Evolutionary conservation across 805 yeast species (phyloP), one percentile per base, ranked within the genome.

Genomic region (Zygosaccharomyces pseudorouxii): DNA sequence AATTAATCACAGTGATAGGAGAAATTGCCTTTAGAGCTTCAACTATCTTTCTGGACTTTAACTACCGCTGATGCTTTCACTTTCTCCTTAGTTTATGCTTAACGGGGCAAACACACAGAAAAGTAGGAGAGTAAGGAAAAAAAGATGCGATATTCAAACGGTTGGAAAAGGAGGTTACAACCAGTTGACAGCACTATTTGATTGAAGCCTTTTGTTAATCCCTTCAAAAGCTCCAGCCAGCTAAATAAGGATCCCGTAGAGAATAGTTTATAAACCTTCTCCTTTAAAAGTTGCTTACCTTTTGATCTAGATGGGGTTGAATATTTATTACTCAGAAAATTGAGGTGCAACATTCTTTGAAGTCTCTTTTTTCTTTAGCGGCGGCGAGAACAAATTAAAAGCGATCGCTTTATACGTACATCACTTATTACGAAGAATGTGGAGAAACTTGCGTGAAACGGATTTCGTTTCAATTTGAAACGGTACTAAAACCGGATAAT

Each of bases 171-270:
- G 19, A 33, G 19, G 37, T n/a, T 33, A 18, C 20, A 14, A 33
- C 16, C 19, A 33, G 20, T 16, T 9, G 37, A 33, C 19, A 33
- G 10, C 20, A 33, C 12, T 33, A 14, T 16, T 33, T 8, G 3
- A 16, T 8, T 33, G 2, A 16, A 11, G 14, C 16, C 22, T 8
- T 14, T 16, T 14, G 3, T 4, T 14, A 33, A n/a, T 18, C 22
- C 19, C 37, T 18, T 18, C 16, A 33, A 33, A 18, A 18, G 41
- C 44, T 41, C 44, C 44, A 29, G 37, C 44, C 44, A 19, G 44
- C 33, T 19, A 41, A 18, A 29, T 14, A 4, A 3, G 23, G 36
- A 18, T 41, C 23, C 14, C 12, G 22, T 5, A 23, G 19, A 19
- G 37, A 30, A 29, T 39, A 9, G 20, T 23, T 22, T 29, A 29